Base-by-base conservation (phyloP, 352 stramenopile species). In the Phytopythium kandeliae region DNA sequence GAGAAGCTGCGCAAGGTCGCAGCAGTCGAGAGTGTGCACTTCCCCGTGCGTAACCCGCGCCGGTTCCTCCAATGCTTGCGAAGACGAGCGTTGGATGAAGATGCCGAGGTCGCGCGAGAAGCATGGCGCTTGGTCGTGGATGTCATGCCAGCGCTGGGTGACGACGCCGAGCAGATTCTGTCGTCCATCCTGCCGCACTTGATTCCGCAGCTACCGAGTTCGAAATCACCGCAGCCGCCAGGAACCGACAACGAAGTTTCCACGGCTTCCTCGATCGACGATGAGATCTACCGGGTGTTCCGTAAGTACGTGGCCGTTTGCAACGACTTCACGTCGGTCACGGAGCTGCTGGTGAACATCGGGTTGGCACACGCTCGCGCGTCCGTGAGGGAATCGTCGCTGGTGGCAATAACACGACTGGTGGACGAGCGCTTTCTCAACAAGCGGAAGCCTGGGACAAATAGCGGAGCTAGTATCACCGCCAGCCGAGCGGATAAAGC, bases 31-130 rank as follows among this genome's bases (percentile, higher is more conserved):
- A 70, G 60, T 13, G 57, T 74, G 21, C 66, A 84, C 37, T 80
- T 92, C 22, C 80, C 80, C 0, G 78, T 89, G 50, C 78, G 78
- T 44, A 92, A 92, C 35, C 69, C 71, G 11, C 67, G 78, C 5
- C 75, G 80, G 15, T 92, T 89, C 44, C 52, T 92, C 26, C 77
- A 92, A 13, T 89, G 78, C 16, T 51, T 89, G 22, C 75, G 75
- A 11, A 70, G 80, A 6, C 69, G 80, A 12, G 69, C 87, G 34
- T 35, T 71, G 31, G 69, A 80, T 24, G 62, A 78, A 7, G 67
- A 75, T 30, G 69, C 64, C 4, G 51, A 69, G 34, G 50, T 89
- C 21, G 67, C 74, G 3, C 38, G 70, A 30, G 78, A 86, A 54
- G 74, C 74, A n/a, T 57, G 86, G 54, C 58, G 68, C 13, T 36